Evolutionary conservation across 2,329 filamentous ascomycete species (phyloP).

Genomic region (Aspergillus sp.): DNA sequence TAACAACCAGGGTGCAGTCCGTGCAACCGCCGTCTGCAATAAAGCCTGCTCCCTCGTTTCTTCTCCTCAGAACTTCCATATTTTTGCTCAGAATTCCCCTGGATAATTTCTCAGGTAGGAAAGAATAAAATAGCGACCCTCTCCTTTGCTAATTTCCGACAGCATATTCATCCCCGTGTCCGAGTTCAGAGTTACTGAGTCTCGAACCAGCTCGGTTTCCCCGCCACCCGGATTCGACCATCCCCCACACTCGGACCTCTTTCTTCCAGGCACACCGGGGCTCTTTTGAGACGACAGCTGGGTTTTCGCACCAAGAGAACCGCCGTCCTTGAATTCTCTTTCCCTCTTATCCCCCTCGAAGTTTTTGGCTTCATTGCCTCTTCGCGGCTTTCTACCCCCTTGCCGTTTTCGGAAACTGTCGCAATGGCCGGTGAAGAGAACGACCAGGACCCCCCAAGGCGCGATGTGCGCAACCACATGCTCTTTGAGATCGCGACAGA

Average conservation of each 20-base stretch:
- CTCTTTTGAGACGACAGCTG: background rate
- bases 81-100: background rate
- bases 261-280: background rate
- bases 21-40: constrained; percentile 9
- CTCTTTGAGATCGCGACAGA: constrained; percentile 97
- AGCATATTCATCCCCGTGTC: background rate
- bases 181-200: background rate
- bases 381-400: background rate
- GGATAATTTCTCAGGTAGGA: background rate
- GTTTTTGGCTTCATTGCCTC: background rate
- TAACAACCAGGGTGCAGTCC: constrained; percentile 3
- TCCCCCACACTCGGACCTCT: constrained; percentile 1
- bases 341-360: background rate
- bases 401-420: background rate
- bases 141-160: background rate
- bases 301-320: background rate
- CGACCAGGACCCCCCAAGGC: constrained; percentile 50
- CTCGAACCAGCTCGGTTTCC: background rate
- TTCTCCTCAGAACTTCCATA: background rate
- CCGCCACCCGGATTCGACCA: constrained; percentile 13
- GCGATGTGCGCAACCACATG: constrained; percentile 90
- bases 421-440: constrained; percentile 53
- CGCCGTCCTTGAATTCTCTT: background rate
- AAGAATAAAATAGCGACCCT: background rate
- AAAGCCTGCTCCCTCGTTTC: background rate